Base-by-base conservation (phyloP, 441 rosid genomes). In the Hura crepitans region DNA sequence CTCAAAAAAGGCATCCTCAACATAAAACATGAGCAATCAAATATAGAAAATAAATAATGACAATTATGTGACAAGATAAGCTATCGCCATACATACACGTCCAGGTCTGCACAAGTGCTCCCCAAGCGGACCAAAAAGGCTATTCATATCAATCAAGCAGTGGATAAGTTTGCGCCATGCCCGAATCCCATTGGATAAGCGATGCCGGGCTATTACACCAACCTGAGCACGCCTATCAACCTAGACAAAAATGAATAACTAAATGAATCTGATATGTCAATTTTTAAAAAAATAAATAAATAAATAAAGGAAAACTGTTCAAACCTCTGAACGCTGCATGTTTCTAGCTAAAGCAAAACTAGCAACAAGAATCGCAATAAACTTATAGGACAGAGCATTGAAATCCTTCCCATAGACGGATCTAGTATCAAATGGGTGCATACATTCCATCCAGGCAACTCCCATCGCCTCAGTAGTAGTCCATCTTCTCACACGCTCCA, bases 301-400 rank as follows among this genome's bases (percentile, higher is more conserved):
- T 17, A 45, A 9, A 43, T n/a, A n/a, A 70, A 72, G 42, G 31
- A 74, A 75, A 61, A 66, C 35, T 72, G 73, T 62, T 53, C 86
- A 70, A 77, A 96, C 99, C 99, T 93, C 99, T 64, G 87, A 89
- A 74, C 98, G 90, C 82, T 93, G 98, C 87, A 96, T 85, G 78
- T 91, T 96, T 81, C 99, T 88, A 69, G 99, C 98, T 66, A 91
- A 85, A 76, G 99, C 99, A 87, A 96, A 96, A 83, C 97, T 93
- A 74, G 98, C 97, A 80, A 96, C 98, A 77, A 96, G 96, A 71
- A 91, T 92, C 43, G 97, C 99, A 68, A 96, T 84, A 79, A 84
- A 93, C 79, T 96, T 96, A 77, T 96, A 96, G 73, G 98, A 93
- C 65, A 91, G 71, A 72, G 97, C 97, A 79, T 93, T 96, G 72